Conservation (phyloP, 2,329 filamentous ascomycete genomes). For the Fusarium abutilonis region DNA sequence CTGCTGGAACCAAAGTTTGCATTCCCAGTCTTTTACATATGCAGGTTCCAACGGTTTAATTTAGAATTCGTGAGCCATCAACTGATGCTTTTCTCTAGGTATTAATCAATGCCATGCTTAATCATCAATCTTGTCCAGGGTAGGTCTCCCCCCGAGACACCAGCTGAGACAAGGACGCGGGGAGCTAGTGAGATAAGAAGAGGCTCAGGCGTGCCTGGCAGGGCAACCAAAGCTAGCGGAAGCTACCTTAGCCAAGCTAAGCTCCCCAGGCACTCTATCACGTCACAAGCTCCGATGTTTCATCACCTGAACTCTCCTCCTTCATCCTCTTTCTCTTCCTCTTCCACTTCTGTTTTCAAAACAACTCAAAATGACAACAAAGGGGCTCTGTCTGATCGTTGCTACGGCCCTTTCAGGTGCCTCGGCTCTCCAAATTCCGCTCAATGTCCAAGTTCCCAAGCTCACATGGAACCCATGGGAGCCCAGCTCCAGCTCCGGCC, state of each 20-base stretch:
- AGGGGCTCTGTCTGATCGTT: constrained; percentile 41
- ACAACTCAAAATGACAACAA: constrained; percentile 37
- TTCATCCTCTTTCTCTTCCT: constrained; percentile 2
- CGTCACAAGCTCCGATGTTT: constrained; percentile 27
- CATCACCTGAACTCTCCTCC: constrained; percentile 35
- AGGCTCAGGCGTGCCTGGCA: constrained; percentile 35
- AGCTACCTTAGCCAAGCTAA: constrained; percentile 13
- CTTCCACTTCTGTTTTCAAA: background rate
- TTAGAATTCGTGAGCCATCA: too few species aligned
- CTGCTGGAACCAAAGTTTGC: too few species aligned
- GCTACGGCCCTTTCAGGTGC: constrained; percentile 44
- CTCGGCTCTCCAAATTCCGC: constrained; percentile 43
- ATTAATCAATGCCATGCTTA: too few species aligned
- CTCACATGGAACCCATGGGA: constrained; percentile 33
- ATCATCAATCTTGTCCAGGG: too few species aligned
- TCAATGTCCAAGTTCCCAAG: constrained; percentile 30
- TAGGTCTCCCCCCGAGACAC: too few species aligned
- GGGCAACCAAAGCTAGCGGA: constrained; percentile 30
- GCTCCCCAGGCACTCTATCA: constrained; percentile 30
- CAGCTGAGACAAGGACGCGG: too few species aligned
- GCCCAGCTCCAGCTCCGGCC: constrained; percentile 24
- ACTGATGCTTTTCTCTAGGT: too few species aligned
- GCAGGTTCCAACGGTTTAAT: too few species aligned
- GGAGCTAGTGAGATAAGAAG: constrained; percentile 28
- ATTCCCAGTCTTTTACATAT: too few species aligned